These are phyloP conservation scores for Acacia acuminata DNA, from an alignment of 306 rosid species.

Conservation along the genomic window DNA sequence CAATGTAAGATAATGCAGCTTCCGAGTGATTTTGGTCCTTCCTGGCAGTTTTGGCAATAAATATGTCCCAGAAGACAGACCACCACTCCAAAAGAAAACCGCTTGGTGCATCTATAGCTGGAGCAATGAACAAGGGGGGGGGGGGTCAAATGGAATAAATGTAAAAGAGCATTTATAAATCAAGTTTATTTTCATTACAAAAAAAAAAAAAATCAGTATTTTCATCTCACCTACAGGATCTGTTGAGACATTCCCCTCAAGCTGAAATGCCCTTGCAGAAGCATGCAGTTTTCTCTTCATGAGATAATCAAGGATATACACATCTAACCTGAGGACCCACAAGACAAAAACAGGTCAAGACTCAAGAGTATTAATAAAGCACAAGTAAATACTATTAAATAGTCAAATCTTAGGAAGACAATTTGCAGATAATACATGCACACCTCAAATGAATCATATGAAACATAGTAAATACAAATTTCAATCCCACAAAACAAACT, in stretches of 20 bases:
- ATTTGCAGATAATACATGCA: background rate
- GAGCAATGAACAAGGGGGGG: slow-evolving; percentile 29
- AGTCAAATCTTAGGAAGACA: slow-evolving; percentile 23
- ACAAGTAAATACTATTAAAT: background rate
- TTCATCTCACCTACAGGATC: slow-evolving; percentile 65
- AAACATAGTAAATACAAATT: slow-evolving; percentile 1
- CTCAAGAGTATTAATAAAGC: slow-evolving; percentile 1
- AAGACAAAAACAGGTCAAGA: slow-evolving; percentile 10
- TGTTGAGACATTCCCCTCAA: slow-evolving; percentile 57
- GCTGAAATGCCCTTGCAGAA: slow-evolving; percentile 70
- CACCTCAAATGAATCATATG: background rate
- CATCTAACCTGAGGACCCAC: slow-evolving; percentile 61
- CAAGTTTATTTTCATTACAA: slow-evolving; percentile 10
- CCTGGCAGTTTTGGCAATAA: slow-evolving; percentile 68
- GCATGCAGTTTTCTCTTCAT: slow-evolving; percentile 64
- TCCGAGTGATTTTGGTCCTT: slow-evolving; percentile 62
- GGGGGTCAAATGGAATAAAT: slow-evolving; percentile 18
- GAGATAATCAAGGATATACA: slow-evolving; percentile 67
- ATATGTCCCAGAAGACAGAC: slow-evolving; percentile 47
- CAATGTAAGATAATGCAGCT: slow-evolving; percentile 57
- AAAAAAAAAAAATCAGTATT: background rate
- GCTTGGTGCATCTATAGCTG: slow-evolving; percentile 72
- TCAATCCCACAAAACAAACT: background rate
- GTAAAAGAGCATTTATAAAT: slow-evolving; percentile 3
- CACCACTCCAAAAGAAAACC: slow-evolving; percentile 94